A percentile compares a stretch with the other conserved stretches of the same genome.
Conservation (phyloP, 73 alveolate genomes). For the Breviolum minutum region DNA sequence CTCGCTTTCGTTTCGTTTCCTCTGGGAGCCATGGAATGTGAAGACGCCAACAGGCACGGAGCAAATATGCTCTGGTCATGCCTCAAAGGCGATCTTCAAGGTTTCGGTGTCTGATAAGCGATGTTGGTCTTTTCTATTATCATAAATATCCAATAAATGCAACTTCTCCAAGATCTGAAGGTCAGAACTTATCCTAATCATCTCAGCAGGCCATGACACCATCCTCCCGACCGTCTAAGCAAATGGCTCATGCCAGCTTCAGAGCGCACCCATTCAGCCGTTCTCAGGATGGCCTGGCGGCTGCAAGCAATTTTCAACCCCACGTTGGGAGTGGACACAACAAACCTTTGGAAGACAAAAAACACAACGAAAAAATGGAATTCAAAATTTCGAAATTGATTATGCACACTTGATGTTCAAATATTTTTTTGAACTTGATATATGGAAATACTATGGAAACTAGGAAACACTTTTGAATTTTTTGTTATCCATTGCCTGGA, state of each 20-base stretch:
- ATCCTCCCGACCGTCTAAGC: neutral
- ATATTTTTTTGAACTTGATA: too few species aligned
- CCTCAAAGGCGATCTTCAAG: neutral
- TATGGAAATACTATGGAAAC: too few species aligned
- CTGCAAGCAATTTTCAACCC: neutral
- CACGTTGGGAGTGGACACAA: too few species aligned
- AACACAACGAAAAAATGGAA: too few species aligned
- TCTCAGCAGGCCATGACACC: neutral
- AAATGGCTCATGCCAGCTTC: constrained; percentile 24
- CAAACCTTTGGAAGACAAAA: too few species aligned
- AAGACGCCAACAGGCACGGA: constrained; percentile 64
- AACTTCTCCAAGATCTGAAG: too few species aligned
- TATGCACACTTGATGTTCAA: too few species aligned
- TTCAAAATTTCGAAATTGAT: too few species aligned
- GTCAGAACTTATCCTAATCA: too few species aligned
- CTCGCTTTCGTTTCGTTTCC: neutral
- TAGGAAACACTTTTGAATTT: too few species aligned
- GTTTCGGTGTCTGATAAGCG: neutral
- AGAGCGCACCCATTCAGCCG: constrained; percentile 16
- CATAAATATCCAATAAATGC: neutral
- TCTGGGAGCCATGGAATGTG: constrained; percentile 72
- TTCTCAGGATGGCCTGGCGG: constrained; percentile 11
- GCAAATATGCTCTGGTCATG: constrained; percentile 41
- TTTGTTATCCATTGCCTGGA: too few species aligned
- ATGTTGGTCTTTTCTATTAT: neutral